phyloP scores from a whole-genome alignment of 495 filamentous ascomycete species.

The Clohesyomyces aquaticus region DNA sequence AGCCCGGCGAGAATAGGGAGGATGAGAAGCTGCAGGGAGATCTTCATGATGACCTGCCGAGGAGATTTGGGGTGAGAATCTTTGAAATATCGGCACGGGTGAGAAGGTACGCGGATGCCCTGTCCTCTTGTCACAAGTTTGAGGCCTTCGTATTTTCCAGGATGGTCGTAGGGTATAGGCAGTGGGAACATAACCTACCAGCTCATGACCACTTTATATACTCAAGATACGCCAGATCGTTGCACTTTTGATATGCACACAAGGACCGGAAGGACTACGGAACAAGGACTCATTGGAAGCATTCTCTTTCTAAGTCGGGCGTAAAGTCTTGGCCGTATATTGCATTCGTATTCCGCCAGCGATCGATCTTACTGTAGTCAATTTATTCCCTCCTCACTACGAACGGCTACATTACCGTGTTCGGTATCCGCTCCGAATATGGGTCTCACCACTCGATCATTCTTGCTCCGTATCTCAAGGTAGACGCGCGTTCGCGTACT shows the following conservation, averaged over 20 bases:
- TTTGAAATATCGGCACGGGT: neutral
- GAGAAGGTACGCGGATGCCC: no score
- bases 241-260: no score
- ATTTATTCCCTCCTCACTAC: neutral
- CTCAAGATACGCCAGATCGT: no score
- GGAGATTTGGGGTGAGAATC: neutral
- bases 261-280: no score
- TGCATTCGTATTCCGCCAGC: neutral
- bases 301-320: no score
- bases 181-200: no score
- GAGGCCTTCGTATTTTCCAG: no score
- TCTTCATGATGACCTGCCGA: neutral
- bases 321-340: neutral
- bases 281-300: no score
- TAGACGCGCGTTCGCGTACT: neutral
- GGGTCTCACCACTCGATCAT: neutral
- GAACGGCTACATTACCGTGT: neutral
- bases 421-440: neutral
- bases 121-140: no score
- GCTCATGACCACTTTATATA: no score
- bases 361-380: no score
- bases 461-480: neutral
- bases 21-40: neutral
- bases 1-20: neutral
- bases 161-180: no score